These are phyloP conservation scores for Phytophthora europaea DNA, from an alignment of 352 stramenopile genomes.

Conservation along the genomic window DNA sequence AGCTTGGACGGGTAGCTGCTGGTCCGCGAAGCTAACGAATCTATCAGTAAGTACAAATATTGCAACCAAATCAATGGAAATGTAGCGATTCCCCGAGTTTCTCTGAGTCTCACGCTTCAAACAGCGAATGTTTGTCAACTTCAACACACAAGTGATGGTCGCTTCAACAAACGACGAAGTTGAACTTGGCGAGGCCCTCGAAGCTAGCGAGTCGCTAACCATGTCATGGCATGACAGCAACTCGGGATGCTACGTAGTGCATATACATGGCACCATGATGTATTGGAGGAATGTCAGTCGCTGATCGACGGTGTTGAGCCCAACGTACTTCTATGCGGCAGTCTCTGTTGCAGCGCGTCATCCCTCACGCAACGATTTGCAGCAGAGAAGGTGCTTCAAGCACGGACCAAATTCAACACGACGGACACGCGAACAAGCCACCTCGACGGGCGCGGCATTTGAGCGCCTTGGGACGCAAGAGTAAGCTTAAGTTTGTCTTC, in stretches of 20 bases:
- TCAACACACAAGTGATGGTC: slow-evolving; percentile 2
- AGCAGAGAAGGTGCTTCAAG: slow-evolving; percentile 1
- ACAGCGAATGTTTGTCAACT: slow-evolving; percentile 15
- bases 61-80: slow-evolving; percentile 8
- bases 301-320: not conserved
- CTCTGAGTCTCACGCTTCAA: not conserved
- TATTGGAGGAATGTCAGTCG: not conserved
- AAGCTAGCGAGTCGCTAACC: too few relatives aligned
- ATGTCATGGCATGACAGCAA: too few relatives aligned
- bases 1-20: slow-evolving; percentile 26
- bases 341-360: not conserved
- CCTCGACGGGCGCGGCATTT: not conserved
- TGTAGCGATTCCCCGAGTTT: not conserved
- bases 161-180: slow-evolving; percentile 2
- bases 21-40: not conserved
- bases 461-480: not conserved
- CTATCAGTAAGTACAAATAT: slow-evolving; percentile 23
- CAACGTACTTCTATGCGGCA: not conserved
- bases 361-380: not conserved
- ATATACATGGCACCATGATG: not conserved
- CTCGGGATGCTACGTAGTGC: too few relatives aligned
- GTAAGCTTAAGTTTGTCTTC: not conserved
- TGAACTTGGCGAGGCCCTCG: not conserved
- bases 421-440: not conserved
- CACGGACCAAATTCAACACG: not conserved